phyloP scores from a whole-genome alignment of 163 green algal species.

The Scenedesmus sp. region DNA sequence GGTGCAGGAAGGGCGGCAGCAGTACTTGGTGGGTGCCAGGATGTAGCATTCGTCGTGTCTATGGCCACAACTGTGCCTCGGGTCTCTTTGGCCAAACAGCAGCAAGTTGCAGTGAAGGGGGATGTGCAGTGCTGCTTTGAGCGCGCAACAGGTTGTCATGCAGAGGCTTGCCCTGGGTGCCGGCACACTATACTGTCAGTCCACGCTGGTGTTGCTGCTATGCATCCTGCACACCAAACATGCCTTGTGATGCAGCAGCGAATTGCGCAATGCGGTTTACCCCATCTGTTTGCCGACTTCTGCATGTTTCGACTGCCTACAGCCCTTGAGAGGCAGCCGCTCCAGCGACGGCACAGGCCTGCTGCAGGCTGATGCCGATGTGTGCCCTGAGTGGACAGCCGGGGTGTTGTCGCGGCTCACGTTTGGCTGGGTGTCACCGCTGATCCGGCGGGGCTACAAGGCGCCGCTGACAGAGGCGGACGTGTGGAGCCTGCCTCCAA shows the following conservation, averaged over 20 bases:
- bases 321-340: not conserved
- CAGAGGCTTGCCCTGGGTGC: no score
- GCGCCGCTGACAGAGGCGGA: slow-evolving; percentile 68
- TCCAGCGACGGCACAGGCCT: not conserved
- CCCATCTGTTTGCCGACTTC: not conserved
- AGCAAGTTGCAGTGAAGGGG: not conserved
- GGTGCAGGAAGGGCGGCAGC: not conserved
- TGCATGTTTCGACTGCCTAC: not conserved
- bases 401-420: slow-evolving; percentile 68
- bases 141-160: no score
- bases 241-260: no score
- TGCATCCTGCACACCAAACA: no score
- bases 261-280: no score
- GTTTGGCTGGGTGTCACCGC: slow-evolving; percentile 73
- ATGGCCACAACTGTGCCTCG: not conserved
- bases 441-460: slow-evolving; percentile 67
- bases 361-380: not conserved
- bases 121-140: no score
- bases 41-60: not conserved
- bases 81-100: not conserved
- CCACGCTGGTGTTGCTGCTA: no score
- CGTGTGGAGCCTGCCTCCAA: slow-evolving; percentile 72
- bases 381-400: slow-evolving; percentile 72
- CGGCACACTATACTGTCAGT: no score
- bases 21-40: slow-evolving; percentile 29